Evolutionary conservation across 352 stramenopile species (phyloP).

Genomic region (Phytophthora hibernalis): DNA sequence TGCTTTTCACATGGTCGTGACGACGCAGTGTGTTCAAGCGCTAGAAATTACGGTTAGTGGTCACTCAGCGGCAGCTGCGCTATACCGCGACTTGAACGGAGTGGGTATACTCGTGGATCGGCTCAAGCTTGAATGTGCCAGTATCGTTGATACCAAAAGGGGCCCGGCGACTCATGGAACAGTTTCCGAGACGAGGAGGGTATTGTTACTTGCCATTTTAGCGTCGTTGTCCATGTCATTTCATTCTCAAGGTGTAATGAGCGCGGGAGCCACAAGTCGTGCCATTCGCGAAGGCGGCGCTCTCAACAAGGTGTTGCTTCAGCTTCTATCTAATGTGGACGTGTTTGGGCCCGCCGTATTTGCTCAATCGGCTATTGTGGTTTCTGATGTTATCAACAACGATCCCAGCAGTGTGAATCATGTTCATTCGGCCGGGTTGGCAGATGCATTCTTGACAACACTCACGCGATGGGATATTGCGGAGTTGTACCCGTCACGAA

Average conservation of each 20-base stretch:
- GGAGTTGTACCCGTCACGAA: slow-evolving; percentile 55
- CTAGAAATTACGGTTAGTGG: slow-evolving; percentile 86
- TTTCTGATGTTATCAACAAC: slow-evolving; percentile 98
- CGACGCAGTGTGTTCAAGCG: slow-evolving; percentile 83
- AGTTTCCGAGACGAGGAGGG: slow-evolving; percentile 62
- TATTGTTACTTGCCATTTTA: slow-evolving; percentile 75
- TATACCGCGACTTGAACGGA: slow-evolving; percentile 88
- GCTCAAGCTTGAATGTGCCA: slow-evolving; percentile 61
- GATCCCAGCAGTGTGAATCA: slow-evolving; percentile 96
- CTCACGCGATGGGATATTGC: slow-evolving; percentile 85
- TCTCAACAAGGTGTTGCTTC: slow-evolving; percentile 89
- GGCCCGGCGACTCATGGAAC: slow-evolving; percentile 12
- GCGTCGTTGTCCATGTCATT: slow-evolving; percentile 87
- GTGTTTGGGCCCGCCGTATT: slow-evolving; percentile 94
- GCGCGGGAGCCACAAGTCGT: slow-evolving; percentile 80
- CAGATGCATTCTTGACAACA: slow-evolving; percentile 93
- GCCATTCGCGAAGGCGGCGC: slow-evolving; percentile 89
- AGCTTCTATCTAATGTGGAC: slow-evolving; percentile 92
- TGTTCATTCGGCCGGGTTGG: slow-evolving; percentile 93
- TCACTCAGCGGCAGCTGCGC: slow-evolving; percentile 64
- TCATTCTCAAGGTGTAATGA: slow-evolving; percentile 90
- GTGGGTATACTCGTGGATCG: slow-evolving; percentile 87
- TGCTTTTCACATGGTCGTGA: slow-evolving; percentile 71
- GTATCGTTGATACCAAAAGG: slow-evolving; percentile 29
- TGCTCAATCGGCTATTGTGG: slow-evolving; percentile 90